Evolutionary conservation across 768 basidiomycete species (phyloP).

Genomic region (Tulasnella sp.): DNA sequence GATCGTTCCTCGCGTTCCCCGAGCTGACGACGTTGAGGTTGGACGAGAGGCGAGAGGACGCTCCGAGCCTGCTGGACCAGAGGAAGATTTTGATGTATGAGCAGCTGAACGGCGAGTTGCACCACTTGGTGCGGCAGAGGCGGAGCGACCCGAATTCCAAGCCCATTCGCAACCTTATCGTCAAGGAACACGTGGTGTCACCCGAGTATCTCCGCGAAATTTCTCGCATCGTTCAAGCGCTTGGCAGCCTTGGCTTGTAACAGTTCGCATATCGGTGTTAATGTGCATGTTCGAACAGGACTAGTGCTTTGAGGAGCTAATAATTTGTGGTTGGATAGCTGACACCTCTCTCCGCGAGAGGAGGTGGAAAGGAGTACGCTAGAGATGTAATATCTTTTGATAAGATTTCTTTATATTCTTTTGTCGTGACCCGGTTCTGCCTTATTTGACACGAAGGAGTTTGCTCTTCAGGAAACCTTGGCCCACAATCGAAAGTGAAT

Average conservation of each 20-base stretch:
- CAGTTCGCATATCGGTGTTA: background rate
- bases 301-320: too few species aligned
- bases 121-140: background rate
- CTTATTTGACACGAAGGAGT: too few species aligned
- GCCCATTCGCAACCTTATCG: background rate
- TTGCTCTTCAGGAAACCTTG: background rate
- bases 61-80: background rate
- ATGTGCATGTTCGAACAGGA: too few species aligned
- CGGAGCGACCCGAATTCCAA: background rate
- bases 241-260: background rate
- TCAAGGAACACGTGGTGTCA: background rate
- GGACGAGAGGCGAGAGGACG: background rate
- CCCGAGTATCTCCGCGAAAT: background rate
- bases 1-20: background rate
- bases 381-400: too few species aligned
- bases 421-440: too few species aligned
- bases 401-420: too few species aligned
- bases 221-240: background rate
- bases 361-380: too few species aligned
- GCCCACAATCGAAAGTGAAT: background rate
- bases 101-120: background rate
- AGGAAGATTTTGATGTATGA: background rate
- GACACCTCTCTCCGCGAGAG: too few species aligned
- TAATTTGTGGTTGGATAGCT: too few species aligned
- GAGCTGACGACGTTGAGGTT: background rate